These are phyloP conservation scores for Athelia psychrophila DNA, from an alignment of 1,284 basidiomycete genomes.

Conservation along the genomic window DNA sequence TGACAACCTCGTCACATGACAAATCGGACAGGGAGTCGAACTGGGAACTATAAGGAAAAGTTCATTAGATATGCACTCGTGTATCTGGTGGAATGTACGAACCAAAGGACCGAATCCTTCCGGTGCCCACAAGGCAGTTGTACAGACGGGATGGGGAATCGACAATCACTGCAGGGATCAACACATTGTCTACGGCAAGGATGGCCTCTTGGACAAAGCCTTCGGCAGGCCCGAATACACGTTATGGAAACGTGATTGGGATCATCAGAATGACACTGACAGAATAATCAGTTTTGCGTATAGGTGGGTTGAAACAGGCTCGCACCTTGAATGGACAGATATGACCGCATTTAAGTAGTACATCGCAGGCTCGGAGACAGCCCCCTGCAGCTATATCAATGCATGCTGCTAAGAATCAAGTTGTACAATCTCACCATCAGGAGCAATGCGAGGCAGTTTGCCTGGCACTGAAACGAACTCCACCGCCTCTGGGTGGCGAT, in stretches of 20 bases:
- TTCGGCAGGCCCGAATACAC: slow-evolving; percentile 52
- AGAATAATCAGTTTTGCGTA: neutral
- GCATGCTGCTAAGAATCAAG: neutral
- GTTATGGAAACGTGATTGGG: slow-evolving; percentile 46
- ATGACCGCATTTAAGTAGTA: slow-evolving; percentile 65
- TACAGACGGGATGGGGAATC: slow-evolving; percentile 43
- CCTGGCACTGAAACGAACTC: slow-evolving; percentile 49
- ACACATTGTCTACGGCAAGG: slow-evolving; percentile 61
- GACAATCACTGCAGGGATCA: slow-evolving; percentile 55
- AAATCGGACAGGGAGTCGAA: slow-evolving; percentile 43
- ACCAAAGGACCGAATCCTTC: slow-evolving; percentile 56
- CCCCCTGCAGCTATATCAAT: slow-evolving; percentile 44
- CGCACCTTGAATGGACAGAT: slow-evolving; percentile 59
- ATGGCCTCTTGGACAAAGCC: slow-evolving; percentile 53
- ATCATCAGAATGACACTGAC: slow-evolving; percentile 70
- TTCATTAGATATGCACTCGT: neutral
- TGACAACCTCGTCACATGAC: slow-evolving; percentile 42
- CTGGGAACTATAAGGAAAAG: slow-evolving; percentile 37
- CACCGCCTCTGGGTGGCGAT: slow-evolving; percentile 47
- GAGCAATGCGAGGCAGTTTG: slow-evolving; percentile 48
- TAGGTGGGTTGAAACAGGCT: too few relatives aligned
- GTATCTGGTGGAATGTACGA: slow-evolving; percentile 14
- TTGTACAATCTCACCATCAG: slow-evolving; percentile 45
- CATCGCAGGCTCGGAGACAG: slow-evolving; percentile 55
- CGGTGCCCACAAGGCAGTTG: slow-evolving; percentile 64